Evolutionary conservation across 2,329 filamentous ascomycete species (phyloP), one percentile per base, ranked within the genome.

Genomic region (Helminthosporium solani): DNA sequence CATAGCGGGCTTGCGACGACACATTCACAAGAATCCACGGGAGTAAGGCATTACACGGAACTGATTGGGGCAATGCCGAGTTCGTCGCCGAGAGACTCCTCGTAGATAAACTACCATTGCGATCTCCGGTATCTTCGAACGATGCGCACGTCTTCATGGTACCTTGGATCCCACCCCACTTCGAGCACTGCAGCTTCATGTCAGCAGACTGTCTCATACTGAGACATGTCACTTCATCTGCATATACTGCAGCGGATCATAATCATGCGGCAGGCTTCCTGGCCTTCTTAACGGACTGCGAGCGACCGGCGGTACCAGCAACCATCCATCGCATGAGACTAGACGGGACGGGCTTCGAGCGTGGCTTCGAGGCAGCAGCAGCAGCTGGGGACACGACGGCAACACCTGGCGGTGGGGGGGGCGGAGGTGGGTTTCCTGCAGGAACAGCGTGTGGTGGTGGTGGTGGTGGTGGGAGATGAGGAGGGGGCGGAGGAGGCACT

Each of bases 281-380:
- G 19, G 36, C 14, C 37, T 37, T 42, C 38, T 43, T 47, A 30
- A 40, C 40, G 7, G 41, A 42, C 30, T 43, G 33, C 14, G 49
- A 47, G 15, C 45, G 44, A 31, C 39, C 27, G 36, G 40, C 16
- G 42, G 27, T 38, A 9, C 42, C 39, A 28, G 45, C 49, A 27
- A 46, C 49, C 39, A 46, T 46, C 49, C 49, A 52, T 27, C 42
- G 39, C 48, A 51, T 51, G 16, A 52, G 48, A 15, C 34, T 33
- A 19, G 18, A 20, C n/a, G 42, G 45, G 16, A 34, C 45, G 9
- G 39, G 19, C 18, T 42, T 41, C 18, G 12, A 18, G 16, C 36
- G 23, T 20, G 40, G 31, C 19, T 31, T 44, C 9, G 40, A 23
- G 7, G 27, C 12, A 11, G 33, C 33, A 20, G 18, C 28, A 30